phyloP scores from a whole-genome alignment of 352 stramenopile species.

The Phytophthora europaea region DNA sequence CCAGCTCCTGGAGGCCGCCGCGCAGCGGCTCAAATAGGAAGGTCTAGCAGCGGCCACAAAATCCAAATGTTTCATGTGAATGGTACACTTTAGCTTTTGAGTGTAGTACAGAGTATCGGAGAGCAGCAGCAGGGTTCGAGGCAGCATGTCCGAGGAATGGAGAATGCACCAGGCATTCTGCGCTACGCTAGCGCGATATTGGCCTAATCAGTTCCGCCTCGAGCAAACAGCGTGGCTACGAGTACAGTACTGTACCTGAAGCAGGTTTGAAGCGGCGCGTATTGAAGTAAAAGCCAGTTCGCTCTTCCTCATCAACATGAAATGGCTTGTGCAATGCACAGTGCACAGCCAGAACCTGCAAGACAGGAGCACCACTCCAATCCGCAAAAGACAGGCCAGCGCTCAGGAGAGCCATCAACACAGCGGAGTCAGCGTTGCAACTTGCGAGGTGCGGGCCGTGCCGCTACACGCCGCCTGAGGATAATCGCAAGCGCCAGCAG shows the following conservation, averaged over 20 bases:
- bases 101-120: neutral
- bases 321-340: conserved; percentile 4
- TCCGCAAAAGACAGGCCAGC: conserved; percentile 41
- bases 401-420: conserved; percentile 27
- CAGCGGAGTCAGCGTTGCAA: conserved; percentile 17
- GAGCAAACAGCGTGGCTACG: neutral
- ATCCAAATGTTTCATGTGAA: conserved; percentile 39
- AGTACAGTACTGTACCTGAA: neutral
- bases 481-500: conserved; percentile 26
- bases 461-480: conserved; percentile 6
- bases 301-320: conserved; percentile 29
- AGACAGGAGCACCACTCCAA: conserved; percentile 8
- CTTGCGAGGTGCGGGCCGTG: conserved; percentile 5
- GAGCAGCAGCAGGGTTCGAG: conserved; percentile 3
- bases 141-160: conserved; percentile 16
- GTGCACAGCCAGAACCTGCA: conserved; percentile 5
- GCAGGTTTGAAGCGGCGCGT: neutral
- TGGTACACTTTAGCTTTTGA: conserved; percentile 6
- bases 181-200: conserved; percentile 20
- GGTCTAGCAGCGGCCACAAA: conserved; percentile 8
- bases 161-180: conserved; percentile 22
- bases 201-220: conserved; percentile 20
- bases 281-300: conserved; percentile 35
- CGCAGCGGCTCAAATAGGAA: conserved; percentile 75
- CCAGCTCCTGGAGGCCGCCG: conserved; percentile 71